phyloP scores from a whole-genome alignment of 148 eudicot genomes.

The Linanthus parryae region DNA sequence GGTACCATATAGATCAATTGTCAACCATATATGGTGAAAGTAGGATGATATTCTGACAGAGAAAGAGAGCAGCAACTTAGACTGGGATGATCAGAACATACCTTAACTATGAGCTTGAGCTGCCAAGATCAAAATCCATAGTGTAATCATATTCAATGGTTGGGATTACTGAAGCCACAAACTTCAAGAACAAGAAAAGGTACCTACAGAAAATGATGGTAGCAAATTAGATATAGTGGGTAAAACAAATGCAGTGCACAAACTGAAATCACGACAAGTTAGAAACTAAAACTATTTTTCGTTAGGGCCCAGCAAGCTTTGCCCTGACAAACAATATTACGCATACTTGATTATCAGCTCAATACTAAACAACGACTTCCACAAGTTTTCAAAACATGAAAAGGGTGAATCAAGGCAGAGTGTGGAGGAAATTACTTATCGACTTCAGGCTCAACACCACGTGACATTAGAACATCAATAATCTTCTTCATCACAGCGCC shows the following conservation, averaged over 20 bases:
- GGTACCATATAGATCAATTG: no score
- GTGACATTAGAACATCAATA: conserved; percentile 88
- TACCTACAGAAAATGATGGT: conserved; percentile 49
- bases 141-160: conserved; percentile 98
- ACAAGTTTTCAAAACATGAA: neutral
- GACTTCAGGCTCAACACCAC: conserved; percentile 98
- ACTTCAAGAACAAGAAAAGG: conserved; percentile 91
- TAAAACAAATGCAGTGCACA: neutral
- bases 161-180: conserved; percentile 94
- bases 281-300: neutral
- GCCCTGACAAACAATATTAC: no score
- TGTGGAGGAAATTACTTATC: conserved; percentile 61
- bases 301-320: no score
- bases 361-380: neutral
- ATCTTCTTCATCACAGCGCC: conserved; percentile 99
- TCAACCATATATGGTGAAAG: no score
- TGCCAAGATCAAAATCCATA: conserved; percentile 95
- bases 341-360: no score
- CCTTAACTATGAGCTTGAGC: conserved; percentile 62
- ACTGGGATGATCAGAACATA: no score
- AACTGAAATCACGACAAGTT: neutral
- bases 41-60: no score
- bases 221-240: neutral
- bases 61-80: no score
- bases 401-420: neutral